Evolutionary conservation across 2,329 filamentous ascomycete species (phyloP).

Genomic region (Cladophialophora exuberans): DNA sequence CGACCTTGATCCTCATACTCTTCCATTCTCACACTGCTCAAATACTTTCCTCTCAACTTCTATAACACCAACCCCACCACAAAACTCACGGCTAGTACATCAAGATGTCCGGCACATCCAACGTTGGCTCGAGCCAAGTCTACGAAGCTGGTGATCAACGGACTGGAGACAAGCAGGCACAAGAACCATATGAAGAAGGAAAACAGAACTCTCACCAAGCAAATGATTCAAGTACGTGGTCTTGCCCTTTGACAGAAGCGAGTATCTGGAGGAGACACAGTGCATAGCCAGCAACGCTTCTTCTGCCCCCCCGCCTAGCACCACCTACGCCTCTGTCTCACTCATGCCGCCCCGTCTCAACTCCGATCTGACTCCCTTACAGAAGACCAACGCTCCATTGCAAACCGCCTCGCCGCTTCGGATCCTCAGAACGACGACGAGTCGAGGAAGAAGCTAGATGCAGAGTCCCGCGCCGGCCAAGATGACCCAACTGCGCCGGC

Average conservation of each 20-base stretch:
- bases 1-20: too few species aligned
- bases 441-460: conserved; percentile 28
- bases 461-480: conserved; percentile 37
- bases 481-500: conserved; percentile 47
- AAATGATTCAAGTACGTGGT: conserved; percentile 68
- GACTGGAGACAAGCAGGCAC: conserved; percentile 57
- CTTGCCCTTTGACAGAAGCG: conserved; percentile 1
- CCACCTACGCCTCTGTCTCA: neutral
- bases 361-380: neutral
- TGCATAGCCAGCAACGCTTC: too few species aligned
- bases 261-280: too few species aligned
- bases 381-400: conserved; percentile 51
- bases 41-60: too few species aligned
- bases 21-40: too few species aligned
- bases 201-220: conserved; percentile 68
- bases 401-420: conserved; percentile 46
- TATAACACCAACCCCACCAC: too few species aligned
- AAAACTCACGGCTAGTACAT: neutral
- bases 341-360: neutral
- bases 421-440: conserved; percentile 28
- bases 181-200: conserved; percentile 70
- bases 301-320: too few species aligned
- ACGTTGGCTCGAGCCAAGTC: conserved; percentile 66
- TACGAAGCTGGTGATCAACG: conserved; percentile 81
- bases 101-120: conserved; percentile 60